These are phyloP conservation scores for Cryptomeria japonica DNA, from an alignment of 75 land plant species.

Conservation along the genomic window DNA sequence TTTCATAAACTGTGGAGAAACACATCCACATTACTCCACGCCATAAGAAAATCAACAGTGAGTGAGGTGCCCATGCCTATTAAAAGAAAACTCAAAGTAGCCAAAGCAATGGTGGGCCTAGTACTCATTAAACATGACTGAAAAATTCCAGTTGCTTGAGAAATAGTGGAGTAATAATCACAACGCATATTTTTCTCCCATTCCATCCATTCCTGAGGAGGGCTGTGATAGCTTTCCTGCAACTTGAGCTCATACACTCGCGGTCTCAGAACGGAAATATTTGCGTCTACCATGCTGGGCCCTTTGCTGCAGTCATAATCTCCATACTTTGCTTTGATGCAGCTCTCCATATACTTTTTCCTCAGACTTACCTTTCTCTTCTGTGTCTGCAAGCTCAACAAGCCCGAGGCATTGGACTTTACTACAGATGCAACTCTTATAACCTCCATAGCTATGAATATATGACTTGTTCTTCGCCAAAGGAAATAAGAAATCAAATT, in stretches of 20 bases:
- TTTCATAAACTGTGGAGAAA: too few species aligned
- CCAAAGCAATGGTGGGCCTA: neutral
- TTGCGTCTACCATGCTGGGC: neutral
- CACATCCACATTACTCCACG: neutral
- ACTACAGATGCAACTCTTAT: too few species aligned
- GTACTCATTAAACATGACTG: neutral
- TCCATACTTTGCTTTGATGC: neutral
- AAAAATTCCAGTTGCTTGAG: neutral
- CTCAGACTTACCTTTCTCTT: neutral
- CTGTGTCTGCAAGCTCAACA: too few species aligned
- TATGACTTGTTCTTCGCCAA: neutral
- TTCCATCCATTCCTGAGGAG: neutral
- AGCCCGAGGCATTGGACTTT: too few species aligned
- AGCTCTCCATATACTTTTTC: neutral
- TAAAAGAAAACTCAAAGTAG: neutral
- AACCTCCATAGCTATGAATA: too few species aligned
- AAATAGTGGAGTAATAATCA: neutral
- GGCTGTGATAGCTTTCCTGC: neutral
- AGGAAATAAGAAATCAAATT: too few species aligned
- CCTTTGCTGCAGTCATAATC: neutral
- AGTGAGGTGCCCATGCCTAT: neutral
- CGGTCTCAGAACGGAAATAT: neutral
- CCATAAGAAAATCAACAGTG: neutral
- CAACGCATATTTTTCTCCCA: neutral
- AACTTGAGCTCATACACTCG: neutral